phyloP scores from a whole-genome alignment of 2,329 filamentous ascomycete genomes.

The Nemania abortiva region DNA sequence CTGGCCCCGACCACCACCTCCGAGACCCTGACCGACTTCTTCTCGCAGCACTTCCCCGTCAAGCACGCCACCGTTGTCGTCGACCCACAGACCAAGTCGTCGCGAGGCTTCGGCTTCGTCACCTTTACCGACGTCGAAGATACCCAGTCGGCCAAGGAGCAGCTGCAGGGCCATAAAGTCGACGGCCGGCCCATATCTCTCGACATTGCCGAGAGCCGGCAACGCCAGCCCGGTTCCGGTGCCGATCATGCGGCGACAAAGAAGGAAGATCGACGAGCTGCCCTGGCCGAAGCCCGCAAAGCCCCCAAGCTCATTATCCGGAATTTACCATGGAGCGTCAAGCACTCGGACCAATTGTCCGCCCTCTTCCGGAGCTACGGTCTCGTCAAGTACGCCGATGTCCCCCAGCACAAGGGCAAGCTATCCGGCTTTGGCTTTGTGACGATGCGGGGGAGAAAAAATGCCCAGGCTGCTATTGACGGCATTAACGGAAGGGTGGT shows the following conservation, averaged over 20 bases:
- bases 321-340: conserved; percentile 96
- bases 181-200: conserved; percentile 85
- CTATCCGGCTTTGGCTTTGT: conserved; percentile 94
- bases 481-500: conserved; percentile 90
- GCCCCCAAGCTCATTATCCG: conserved; percentile 86
- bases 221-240: conserved; percentile 62
- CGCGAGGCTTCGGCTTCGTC: conserved; percentile 94
- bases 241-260: conserved; percentile 63
- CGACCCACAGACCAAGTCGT: conserved; percentile 86
- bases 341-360: conserved; percentile 82
- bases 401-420: conserved; percentile 82
- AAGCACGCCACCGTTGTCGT: conserved; percentile 95
- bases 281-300: conserved; percentile 69
- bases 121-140: conserved; percentile 96
- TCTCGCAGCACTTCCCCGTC: conserved; percentile 93
- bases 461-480: conserved; percentile 89
- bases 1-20: conserved; percentile 82
- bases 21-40: conserved; percentile 86
- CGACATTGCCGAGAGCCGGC: conserved; percentile 87
- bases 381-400: conserved; percentile 87
- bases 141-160: conserved; percentile 81
- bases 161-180: conserved; percentile 82
- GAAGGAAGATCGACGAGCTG: conserved; percentile 69
- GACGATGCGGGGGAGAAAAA: conserved; percentile 86
- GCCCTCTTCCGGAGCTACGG: conserved; percentile 87